These are phyloP conservation scores for Diaporthe vaccinii DNA, from an alignment of 2,329 filamentous ascomycete genomes.

Conservation along the genomic window DNA sequence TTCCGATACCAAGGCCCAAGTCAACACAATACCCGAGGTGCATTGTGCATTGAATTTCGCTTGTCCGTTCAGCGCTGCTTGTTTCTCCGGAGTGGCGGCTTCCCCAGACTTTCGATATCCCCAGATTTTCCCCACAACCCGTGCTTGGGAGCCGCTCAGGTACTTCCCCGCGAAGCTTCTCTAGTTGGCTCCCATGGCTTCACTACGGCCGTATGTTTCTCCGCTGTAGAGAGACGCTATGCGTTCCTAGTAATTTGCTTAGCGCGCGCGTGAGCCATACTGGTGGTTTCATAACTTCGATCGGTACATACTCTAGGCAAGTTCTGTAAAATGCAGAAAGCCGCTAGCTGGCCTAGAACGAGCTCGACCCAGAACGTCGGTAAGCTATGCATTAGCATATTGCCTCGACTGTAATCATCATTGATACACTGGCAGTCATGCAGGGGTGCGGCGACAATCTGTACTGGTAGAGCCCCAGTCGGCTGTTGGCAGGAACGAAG, in stretches of 20 bases:
- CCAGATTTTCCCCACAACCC: conserved; percentile 34
- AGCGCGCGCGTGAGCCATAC: conserved; percentile 13
- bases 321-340: not conserved
- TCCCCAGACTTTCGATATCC: conserved; percentile 13
- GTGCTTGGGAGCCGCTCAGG: not conserved
- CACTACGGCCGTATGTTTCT: conserved; percentile 16
- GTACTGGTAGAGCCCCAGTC: not conserved
- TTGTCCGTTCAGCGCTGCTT: not conserved
- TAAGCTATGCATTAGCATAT: not conserved
- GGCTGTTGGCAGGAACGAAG: not conserved
- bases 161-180: not conserved
- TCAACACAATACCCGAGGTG: not conserved
- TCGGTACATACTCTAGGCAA: not conserved
- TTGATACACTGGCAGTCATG: not conserved
- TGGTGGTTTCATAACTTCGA: not conserved
- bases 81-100: not conserved
- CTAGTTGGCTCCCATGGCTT: not conserved
- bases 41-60: not conserved
- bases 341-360: conserved; percentile 18
- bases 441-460: not conserved
- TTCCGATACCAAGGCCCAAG: not conserved
- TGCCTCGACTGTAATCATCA: not conserved
- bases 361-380: not conserved
- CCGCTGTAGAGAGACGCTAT: conserved; percentile 1
- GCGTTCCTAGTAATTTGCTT: not conserved